Evolutionary conservation across 2,329 filamentous ascomycete species (phyloP).

Genomic region (Claviceps capensis): DNA sequence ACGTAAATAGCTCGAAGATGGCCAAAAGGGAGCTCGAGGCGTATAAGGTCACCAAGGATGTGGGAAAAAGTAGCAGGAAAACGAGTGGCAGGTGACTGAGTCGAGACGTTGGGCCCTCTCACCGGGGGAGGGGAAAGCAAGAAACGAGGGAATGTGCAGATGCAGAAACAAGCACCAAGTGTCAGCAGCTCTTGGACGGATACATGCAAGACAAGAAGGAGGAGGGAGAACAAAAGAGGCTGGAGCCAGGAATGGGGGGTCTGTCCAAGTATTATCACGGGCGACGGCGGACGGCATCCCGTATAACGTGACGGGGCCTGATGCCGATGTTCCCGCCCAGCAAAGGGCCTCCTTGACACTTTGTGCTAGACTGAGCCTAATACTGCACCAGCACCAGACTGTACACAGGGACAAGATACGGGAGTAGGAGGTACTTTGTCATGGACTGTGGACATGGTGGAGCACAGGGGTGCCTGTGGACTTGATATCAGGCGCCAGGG

Average conservation of each 20-base stretch:
- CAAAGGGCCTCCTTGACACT: not conserved
- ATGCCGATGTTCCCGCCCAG: not conserved
- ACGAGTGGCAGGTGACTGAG: slow-evolving; percentile 4
- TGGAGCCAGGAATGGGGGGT: not conserved
- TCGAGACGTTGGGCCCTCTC: not conserved
- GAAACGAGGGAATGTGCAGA: slow-evolving; percentile 1
- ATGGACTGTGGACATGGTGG: not conserved
- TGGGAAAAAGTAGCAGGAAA: not conserved
- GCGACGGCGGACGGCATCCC: not conserved
- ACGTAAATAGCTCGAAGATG: not conserved
- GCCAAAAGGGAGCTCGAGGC: not conserved
- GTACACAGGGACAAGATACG: not conserved
- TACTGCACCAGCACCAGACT: not conserved
- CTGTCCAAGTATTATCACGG: not conserved
- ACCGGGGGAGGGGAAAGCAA: not conserved
- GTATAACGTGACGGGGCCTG: not conserved
- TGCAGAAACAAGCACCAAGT: not conserved
- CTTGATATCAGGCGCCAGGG: not conserved
- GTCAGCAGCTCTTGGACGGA: not conserved
- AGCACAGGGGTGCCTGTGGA: not conserved
- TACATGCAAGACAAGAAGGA: too few species aligned
- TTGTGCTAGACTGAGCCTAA: not conserved
- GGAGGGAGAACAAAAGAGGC: not conserved
- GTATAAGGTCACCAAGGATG: not conserved
- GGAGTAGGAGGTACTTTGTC: not conserved